Evolutionary conservation across 371 early-diverging fungal species (phyloP).

Genomic region (Mortierella sp.): DNA sequence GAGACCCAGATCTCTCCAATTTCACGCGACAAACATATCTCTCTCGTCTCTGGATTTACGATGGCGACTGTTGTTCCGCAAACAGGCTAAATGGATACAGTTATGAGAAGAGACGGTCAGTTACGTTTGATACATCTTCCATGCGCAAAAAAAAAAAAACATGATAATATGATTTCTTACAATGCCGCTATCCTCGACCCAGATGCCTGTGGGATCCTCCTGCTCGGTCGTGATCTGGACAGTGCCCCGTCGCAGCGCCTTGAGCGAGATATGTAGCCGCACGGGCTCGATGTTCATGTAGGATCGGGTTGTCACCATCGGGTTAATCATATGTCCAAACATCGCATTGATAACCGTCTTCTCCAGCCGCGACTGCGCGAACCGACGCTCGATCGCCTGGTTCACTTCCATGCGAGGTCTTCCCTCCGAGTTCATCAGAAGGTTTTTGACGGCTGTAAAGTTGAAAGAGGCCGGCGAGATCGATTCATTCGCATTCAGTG

Average conservation of each 20-base stretch:
- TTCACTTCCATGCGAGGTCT: constrained; percentile 71
- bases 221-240: constrained; percentile 66
- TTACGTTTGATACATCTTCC: too few relatives aligned
- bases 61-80: constrained; percentile 84
- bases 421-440: constrained; percentile 78
- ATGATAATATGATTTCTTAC: constrained; percentile 49
- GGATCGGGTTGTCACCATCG: constrained; percentile 82
- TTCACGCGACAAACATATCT: constrained; percentile 74
- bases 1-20: constrained; percentile 93
- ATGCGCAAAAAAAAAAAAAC: background rate
- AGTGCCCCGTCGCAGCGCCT: constrained; percentile 74
- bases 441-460: constrained; percentile 66
- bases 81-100: too few relatives aligned
- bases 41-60: constrained; percentile 79
- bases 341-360: constrained; percentile 75
- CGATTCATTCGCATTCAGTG: constrained; percentile 64
- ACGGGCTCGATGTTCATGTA: constrained; percentile 81
- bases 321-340: constrained; percentile 81
- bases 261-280: constrained; percentile 70
- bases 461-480: constrained; percentile 30
- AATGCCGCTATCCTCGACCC: constrained; percentile 84
- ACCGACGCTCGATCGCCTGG: constrained; percentile 55
- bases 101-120: too few relatives aligned
- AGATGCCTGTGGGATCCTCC: constrained; percentile 66
- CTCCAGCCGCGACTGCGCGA: constrained; percentile 66